Evolutionary conservation across 2,329 filamentous ascomycete genomes (phyloP), one percentile per base, ranked within the genome.

Genomic region (Calonectria pseudoturangicola): DNA sequence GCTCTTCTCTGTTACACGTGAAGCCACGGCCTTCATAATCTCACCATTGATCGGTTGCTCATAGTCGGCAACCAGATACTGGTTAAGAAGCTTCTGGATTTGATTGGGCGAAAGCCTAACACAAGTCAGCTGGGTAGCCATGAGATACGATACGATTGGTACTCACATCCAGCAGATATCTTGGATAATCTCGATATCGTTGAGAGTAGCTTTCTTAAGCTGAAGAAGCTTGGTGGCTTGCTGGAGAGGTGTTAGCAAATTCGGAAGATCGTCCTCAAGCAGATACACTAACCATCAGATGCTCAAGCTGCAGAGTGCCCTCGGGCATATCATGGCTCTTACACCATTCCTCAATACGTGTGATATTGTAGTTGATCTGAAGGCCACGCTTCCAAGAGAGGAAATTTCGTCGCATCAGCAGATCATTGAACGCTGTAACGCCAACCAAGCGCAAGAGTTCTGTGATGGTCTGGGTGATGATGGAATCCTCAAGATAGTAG

Each of bases 361-460:
- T 99, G 84, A 99, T 99, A 87, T 99, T 99, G 89, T 99, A 99
- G 87, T 99, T 99, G 87, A 99, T 99, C 85, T 99, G 97, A 68
- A 99, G 91, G 79, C 97, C 97, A 84, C 97, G 95, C 89, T 99
- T 99, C 97, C 97, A 99, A 0, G 96, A 98, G 71, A 99, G 91
- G 91, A 99, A 99, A 86, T 98, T 98, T 79, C 97, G 92, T 80
- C 97, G 92, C 96, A 99, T 98, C 78, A 99, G 90, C 75, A 99
- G 88, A 83, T 99, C 97, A 84, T 99, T 99, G 88, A 99, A 99
- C 4, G 97, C 97, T 1, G 97, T 99, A 45, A 99, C 97, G 76
- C 97, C 97, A 70, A 99, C 97, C 58, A 99, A 89, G 73, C 94
- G 92, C 73, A 99, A 90, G 70, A 99, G 91, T 86, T 99, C 97